Base-by-base conservation (phyloP, 139 green algal genomes). In the Edaphochlamys debaryana region DNA sequence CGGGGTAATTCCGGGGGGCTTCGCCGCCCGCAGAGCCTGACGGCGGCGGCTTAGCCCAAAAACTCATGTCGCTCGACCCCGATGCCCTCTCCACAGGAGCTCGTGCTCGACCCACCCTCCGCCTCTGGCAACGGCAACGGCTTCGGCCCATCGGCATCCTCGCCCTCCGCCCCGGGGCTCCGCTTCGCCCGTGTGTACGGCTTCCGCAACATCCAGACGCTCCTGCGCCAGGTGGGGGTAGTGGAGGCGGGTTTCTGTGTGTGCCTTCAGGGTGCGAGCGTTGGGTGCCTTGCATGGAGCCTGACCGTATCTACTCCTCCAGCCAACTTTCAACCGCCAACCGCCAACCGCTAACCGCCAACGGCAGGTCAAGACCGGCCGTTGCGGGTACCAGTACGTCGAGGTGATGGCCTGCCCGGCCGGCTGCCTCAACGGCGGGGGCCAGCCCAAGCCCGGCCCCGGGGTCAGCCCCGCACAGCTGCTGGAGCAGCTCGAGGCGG, bases 141-240 rank as follows among this genome's bases (percentile, higher is more conserved):
- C n/a, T n/a, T n/a, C n/a, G n/a, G n/a, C n/a, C n/a, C n/a, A n/a
- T n/a, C n/a, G n/a, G n/a, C n/a, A n/a, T n/a, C n/a, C n/a, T n/a
- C n/a, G n/a, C n/a, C 40, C 13, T 20, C 22, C 34, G 32, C 36
- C 2, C 45, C 0, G 54, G 27, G 96, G 81, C 91, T 99, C 70
- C 87, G 91, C 42, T 97, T 98, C 85, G 95, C 94, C 0, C 69
- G 80, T 0, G 96, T 92, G 1, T 98, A 99, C 79, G 97, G 97
- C 37, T 99, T 99, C 88, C 85, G 96, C 2, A 99, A 99, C 91
- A 99, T 99, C 79, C 97, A 99, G 87, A 96, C 94, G 4, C 73
- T 99, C 3, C 84, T 99, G 66, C 89, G 96, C 34, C 95, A 98
- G 91, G 74, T 91, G n/a, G 63, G 79, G 2, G 52, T 64, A 63